Conservation (phyloP, 352 stramenopile genomes). For the Phytophthora ohioensis region DNA sequence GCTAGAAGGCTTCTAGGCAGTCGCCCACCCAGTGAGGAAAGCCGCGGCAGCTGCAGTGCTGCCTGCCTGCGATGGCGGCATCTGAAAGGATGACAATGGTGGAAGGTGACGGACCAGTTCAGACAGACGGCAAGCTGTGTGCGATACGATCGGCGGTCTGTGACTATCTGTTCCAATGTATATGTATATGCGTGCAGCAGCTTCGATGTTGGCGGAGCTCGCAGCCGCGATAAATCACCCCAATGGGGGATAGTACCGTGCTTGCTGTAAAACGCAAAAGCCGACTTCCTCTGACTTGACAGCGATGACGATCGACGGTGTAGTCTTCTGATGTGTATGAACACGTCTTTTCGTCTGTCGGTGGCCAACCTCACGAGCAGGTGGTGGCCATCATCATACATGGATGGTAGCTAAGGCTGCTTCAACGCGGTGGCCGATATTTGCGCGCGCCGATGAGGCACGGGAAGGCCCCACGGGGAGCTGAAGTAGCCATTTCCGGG, state of each 20-base stretch:
- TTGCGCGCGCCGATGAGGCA: not conserved
- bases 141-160: not conserved
- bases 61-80: not conserved
- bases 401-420: not conserved
- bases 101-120: not conserved
- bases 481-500: conserved; percentile 19
- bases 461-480: not conserved
- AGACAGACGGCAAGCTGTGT: not conserved
- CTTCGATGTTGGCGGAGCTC: not conserved
- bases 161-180: conserved; percentile 2
- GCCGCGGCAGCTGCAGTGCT: conserved; percentile 21
- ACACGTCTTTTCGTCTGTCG: conserved; percentile 7
- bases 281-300: conserved; percentile 1
- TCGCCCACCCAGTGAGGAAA: conserved; percentile 15
- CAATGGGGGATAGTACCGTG: not conserved
- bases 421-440: not conserved
- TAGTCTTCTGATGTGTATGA: not conserved
- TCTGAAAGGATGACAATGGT: conserved; percentile 8
- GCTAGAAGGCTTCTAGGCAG: not conserved
- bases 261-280: not conserved
- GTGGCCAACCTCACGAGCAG: not conserved
- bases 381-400: conserved; percentile 5
- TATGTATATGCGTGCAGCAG: not conserved
- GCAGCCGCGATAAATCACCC: conserved; percentile 25
- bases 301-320: not conserved